Evolutionary conservation across 1,284 basidiomycete species (phyloP), one percentile per base, ranked within the genome.

Genomic region (Fomes fomentarius): DNA sequence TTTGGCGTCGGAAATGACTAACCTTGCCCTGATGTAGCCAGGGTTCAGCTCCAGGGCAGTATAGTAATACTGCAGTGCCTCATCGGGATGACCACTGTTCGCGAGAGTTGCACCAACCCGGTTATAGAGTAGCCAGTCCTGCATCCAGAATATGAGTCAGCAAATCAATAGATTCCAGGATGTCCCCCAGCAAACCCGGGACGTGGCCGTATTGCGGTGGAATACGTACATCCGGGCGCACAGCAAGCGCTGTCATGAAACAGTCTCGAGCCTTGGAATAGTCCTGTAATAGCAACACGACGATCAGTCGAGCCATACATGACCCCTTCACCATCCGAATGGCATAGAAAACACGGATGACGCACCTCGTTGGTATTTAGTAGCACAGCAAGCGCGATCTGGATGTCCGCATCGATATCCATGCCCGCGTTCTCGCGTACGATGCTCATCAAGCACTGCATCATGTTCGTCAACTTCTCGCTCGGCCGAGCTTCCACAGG

Each of bases 61-160:
- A 67, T 90, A 85, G 72, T 99, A 99, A 72, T 94, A 98, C 60
- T 89, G 77, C 15, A 98, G 79, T 9, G 97, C 96, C 58, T 94
- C 87, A 38, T 85, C 84, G 17, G 93, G 85, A 46, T 82, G 80
- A 0, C 96, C 96, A 62, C 85, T 91, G 70, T 99, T 99, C 42
- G 95, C 95, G 68, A 98, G 85, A 1, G 96, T 98, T 15, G 96
- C 96, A 14, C 96, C 96, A 24, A 98, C 91, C 22, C 96, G 86
- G 70, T 99, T 99, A 74, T 95, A 98, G 58, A 99, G 73, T 43
- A 96, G 76, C 91, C 94, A 98, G 68, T 99, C 96, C 91, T 95
- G 35, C 17, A 49, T n/a, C 21, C 22, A 14, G 41, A 15, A 19
- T 19, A 33, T 38, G 5, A 39, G 4, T 42, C 21, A 24, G 50